Base-by-base conservation (phyloP, 2,329 filamentous ascomycete species). In the Aspergillus aculeatus region DNA sequence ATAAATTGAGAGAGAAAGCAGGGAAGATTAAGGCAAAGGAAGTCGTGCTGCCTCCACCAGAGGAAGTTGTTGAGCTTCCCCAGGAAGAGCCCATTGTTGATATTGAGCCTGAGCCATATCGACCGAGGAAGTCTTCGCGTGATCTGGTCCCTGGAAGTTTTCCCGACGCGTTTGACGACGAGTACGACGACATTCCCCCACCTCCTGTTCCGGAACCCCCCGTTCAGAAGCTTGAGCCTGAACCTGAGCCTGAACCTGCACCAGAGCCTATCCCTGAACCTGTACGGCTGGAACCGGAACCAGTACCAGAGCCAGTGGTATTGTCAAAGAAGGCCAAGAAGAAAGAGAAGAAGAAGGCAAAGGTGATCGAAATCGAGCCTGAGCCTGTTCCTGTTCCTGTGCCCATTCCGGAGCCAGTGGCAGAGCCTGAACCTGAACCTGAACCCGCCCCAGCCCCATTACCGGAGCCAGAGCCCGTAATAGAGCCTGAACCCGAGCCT, bases 141-240 rank as follows among this genome's bases (percentile, higher is more conserved):
- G 77, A 79, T 56, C 71, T 73, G 31, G 75, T 85, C 5, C 84
- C 85, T 47, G 86, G 85, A 57, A 83, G 82, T 62, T 88, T 88
- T 69, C 85, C 85, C 24, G 76, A 78, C 51, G 81, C 69, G 11
- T 73, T 82, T 63, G 80, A 81, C 38, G 80, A 80, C 63, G 79
- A 82, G 41, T 70, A 62, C 41, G 61, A 65, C n/a, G 64, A 65
- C 4, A 76, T 51, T 11, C 64, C 61, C n/a, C 59, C 60, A 10
- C 56, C 59, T 11, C 53, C 59, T 29, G 71, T 64, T 73, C 73
- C 60, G 14, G 64, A 65, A 16, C 63, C 54, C 10, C 58, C 61
- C 16, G 61, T 52, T 12, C 63, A 47, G 3, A 57, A 60, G 73
- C 73, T 59, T 9, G 60, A 59, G 41, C 54, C 51, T 3, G 58